Conservation (phyloP, 805 yeast species). For the Candida mattraensis region DNA sequence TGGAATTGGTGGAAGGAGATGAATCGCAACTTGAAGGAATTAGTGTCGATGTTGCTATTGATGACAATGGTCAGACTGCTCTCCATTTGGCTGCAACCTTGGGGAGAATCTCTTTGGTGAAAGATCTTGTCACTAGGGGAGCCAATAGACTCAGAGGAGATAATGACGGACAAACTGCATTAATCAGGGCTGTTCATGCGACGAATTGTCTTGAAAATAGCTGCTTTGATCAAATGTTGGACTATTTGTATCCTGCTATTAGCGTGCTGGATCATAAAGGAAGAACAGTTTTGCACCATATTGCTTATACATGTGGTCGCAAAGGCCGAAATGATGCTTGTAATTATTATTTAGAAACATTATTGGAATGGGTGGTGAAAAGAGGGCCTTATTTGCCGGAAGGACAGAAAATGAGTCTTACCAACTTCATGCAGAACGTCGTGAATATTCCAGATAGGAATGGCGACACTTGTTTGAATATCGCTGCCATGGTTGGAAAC, state of each 20-base stretch:
- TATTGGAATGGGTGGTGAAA: constrained; percentile 75
- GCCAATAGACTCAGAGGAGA: constrained; percentile 74
- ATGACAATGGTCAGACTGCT: constrained; percentile 90
- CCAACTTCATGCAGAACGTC: constrained; percentile 62
- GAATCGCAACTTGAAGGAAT: constrained; percentile 37
- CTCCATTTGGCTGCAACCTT: constrained; percentile 95
- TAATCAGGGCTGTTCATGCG: constrained; percentile 79
- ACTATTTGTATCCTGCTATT: constrained; percentile 73
- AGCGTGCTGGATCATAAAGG: constrained; percentile 64
- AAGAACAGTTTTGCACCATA: constrained; percentile 84
- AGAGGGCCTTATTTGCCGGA: constrained; percentile 45
- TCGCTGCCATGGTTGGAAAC: constrained; percentile 87
- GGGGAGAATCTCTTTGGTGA: constrained; percentile 72
- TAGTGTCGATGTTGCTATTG: constrained; percentile 81
- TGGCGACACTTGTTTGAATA: constrained; percentile 93
- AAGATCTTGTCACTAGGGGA: constrained; percentile 62
- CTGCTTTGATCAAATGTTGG: constrained; percentile 69
- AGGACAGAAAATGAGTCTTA: constrained; percentile 47
- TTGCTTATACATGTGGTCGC: constrained; percentile 76
- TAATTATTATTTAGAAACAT: constrained; percentile 67
- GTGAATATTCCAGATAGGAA: constrained; percentile 88
- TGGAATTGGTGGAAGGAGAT: constrained; percentile 30
- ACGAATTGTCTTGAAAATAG: constrained; percentile 81
- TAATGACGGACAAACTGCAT: constrained; percentile 82
- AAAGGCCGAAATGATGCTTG: constrained; percentile 72